Percentiles rank a stretch among this genome's conserved stretches.
Evolutionary conservation across 768 basidiomycete species (phyloP).

Genomic region (Coprinopsis sp.): DNA sequence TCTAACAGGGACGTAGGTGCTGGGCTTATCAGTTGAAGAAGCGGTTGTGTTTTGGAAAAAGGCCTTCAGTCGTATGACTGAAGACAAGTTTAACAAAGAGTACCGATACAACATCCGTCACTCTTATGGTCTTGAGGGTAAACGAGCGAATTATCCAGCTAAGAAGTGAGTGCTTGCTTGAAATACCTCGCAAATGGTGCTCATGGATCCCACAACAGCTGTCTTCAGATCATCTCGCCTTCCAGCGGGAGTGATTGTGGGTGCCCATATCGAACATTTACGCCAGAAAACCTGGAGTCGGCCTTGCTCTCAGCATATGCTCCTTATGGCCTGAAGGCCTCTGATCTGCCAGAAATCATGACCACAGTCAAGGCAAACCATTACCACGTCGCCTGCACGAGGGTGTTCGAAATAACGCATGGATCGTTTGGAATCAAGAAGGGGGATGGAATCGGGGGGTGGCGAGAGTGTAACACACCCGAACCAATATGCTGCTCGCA

Average conservation of each 20-base stretch:
- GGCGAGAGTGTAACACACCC: slow-evolving; percentile 93
- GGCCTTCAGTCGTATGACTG: slow-evolving; percentile 74
- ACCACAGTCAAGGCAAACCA: slow-evolving; percentile 71
- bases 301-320: slow-evolving; percentile 69
- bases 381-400: slow-evolving; percentile 94
- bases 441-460: slow-evolving; percentile 78
- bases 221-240: slow-evolving; percentile 77
- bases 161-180: slow-evolving; percentile 76
- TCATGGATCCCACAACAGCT: slow-evolving; percentile 47
- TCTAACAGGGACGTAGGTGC: slow-evolving; percentile 47
- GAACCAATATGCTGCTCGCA: slow-evolving; percentile 80
- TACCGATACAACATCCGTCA: slow-evolving; percentile 98
- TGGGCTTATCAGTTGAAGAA: slow-evolving; percentile 93
- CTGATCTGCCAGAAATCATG: slow-evolving; percentile 81
- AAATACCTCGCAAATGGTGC: neutral
- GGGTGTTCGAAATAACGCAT: slow-evolving; percentile 95
- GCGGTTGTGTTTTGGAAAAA: slow-evolving; percentile 91
- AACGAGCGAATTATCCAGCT: slow-evolving; percentile 90
- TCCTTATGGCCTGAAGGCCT: slow-evolving; percentile 54
- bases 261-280: slow-evolving; percentile 91
- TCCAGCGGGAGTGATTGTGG: slow-evolving; percentile 63
- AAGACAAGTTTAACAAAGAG: slow-evolving; percentile 97
- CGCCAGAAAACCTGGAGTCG: slow-evolving; percentile 74
- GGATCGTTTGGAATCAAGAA: slow-evolving; percentile 65
- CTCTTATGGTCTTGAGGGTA: slow-evolving; percentile 90